Evolutionary conservation across 306 rosid species (phyloP).

Genomic region (Gastrolobium villosum): DNA sequence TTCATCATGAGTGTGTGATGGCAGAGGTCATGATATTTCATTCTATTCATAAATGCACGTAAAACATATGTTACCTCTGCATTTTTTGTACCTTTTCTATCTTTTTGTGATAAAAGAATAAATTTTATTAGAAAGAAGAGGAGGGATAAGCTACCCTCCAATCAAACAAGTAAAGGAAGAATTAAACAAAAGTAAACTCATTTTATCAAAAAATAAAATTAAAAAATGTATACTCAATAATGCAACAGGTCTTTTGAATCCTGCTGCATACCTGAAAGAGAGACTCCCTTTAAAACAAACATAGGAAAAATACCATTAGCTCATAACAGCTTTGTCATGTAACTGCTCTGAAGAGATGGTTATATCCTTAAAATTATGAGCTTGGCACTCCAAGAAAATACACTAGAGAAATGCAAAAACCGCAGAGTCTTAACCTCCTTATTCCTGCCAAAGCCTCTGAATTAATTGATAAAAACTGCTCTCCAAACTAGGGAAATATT

Average conservation of each 20-base stretch:
- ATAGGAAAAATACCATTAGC: too few species aligned
- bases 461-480: not conserved
- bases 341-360: constrained; percentile 9
- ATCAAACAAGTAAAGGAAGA: too few species aligned
- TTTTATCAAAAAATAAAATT: too few species aligned
- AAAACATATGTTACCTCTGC: not conserved
- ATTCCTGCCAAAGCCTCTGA: not conserved
- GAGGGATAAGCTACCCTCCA: too few species aligned
- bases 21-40: not conserved
- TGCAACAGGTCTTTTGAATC: too few species aligned
- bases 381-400: not conserved
- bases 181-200: too few species aligned
- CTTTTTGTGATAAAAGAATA: too few species aligned
- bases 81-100: too few species aligned
- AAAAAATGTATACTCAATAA: too few species aligned
- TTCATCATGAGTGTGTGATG: not conserved
- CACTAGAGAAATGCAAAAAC: not conserved
- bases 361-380: not conserved
- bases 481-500: not conserved
- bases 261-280: too few species aligned
- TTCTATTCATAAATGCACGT: not conserved
- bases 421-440: not conserved
- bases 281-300: too few species aligned
- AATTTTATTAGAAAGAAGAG: too few species aligned
- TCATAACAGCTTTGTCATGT: not conserved